These are phyloP conservation scores for Cercospora zeae-maydis DNA, from an alignment of 2,329 filamentous ascomycete genomes.

Conservation along the genomic window DNA sequence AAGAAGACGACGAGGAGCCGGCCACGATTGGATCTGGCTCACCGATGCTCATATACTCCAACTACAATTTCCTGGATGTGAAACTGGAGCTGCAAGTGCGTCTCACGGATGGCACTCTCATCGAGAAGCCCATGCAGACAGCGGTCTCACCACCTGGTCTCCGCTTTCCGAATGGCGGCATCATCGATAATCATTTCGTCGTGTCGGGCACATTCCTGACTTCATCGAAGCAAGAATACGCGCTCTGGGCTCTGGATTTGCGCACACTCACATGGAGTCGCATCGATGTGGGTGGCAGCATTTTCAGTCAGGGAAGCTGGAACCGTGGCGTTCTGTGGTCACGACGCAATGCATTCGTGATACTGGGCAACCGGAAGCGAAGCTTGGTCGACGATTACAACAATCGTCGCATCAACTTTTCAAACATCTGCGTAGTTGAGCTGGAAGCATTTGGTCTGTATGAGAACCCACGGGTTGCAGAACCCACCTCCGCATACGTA, in stretches of 20 bases:
- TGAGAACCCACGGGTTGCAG: constrained; percentile 80
- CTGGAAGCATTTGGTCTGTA: constrained; percentile 96
- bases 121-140: constrained; percentile 85
- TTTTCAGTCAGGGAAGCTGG: constrained; percentile 97
- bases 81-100: constrained; percentile 92
- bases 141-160: constrained; percentile 85
- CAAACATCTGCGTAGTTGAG: constrained; percentile 94
- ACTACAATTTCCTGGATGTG: constrained; percentile 97
- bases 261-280: constrained; percentile 87
- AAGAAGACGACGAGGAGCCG: constrained; percentile 39
- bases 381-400: constrained; percentile 98
- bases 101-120: constrained; percentile 74
- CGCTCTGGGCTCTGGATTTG: constrained; percentile 89
- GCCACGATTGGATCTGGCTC: constrained; percentile 44
- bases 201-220: constrained; percentile 97
- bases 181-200: constrained; percentile 94
- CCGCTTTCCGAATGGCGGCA: constrained; percentile 90
- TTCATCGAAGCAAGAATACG: constrained; percentile 97
- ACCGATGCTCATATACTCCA: constrained; percentile 94
- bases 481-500: constrained; percentile 76
- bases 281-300: constrained; percentile 89
- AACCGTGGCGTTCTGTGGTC: constrained; percentile 93
- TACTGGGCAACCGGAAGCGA: constrained; percentile 87
- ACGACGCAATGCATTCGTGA: constrained; percentile 89
- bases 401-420: constrained; percentile 94